These are phyloP conservation scores for Fulvia fulva DNA, from an alignment of 2,329 filamentous ascomycete species.

Conservation along the genomic window DNA sequence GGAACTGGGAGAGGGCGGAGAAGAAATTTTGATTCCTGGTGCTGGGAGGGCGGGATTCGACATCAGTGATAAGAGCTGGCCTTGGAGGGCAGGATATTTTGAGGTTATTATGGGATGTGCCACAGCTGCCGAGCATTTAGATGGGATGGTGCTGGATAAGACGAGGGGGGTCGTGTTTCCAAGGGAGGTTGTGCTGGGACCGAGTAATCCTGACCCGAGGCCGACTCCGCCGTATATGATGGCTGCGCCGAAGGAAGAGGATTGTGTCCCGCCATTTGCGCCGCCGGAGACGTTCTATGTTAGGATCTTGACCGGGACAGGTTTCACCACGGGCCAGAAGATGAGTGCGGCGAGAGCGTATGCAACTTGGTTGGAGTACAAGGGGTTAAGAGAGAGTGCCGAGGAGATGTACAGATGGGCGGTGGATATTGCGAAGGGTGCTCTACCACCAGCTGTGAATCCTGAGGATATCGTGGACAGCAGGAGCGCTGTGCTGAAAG, in stretches of 20 bases:
- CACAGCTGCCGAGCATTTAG: slow-evolving; percentile 72
- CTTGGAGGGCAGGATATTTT: slow-evolving; percentile 83
- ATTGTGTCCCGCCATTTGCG: slow-evolving; percentile 67
- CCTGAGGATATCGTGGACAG: slow-evolving; percentile 52
- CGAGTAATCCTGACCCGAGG: slow-evolving; percentile 75
- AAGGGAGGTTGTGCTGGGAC: slow-evolving; percentile 69
- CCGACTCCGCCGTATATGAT: slow-evolving; percentile 64
- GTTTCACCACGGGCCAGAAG: slow-evolving; percentile 73
- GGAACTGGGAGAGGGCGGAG: slow-evolving; percentile 51
- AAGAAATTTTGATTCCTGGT: slow-evolving; percentile 43
- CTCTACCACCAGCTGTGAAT: slow-evolving; percentile 36
- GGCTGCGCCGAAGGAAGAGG: slow-evolving; percentile 65
- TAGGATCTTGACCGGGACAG: slow-evolving; percentile 73
- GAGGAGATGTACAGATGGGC: slow-evolving; percentile 72
- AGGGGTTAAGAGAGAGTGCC: slow-evolving; percentile 61
- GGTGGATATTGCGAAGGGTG: slow-evolving; percentile 66
- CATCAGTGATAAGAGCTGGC: slow-evolving; percentile 69
- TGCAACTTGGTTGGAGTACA: slow-evolving; percentile 80
- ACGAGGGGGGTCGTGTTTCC: slow-evolving; percentile 65
- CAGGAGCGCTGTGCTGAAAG: slow-evolving; percentile 54
- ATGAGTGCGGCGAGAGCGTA: slow-evolving; percentile 79
- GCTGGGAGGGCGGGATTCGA: slow-evolving; percentile 61
- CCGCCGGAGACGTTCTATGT: slow-evolving; percentile 74
- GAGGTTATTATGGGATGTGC: slow-evolving; percentile 75
- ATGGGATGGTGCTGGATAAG: slow-evolving; percentile 71